Evolutionary conservation across 2,329 filamentous ascomycete species (phyloP), one percentile per base, ranked within the genome.

Genomic region (Trichoderma sp.): DNA sequence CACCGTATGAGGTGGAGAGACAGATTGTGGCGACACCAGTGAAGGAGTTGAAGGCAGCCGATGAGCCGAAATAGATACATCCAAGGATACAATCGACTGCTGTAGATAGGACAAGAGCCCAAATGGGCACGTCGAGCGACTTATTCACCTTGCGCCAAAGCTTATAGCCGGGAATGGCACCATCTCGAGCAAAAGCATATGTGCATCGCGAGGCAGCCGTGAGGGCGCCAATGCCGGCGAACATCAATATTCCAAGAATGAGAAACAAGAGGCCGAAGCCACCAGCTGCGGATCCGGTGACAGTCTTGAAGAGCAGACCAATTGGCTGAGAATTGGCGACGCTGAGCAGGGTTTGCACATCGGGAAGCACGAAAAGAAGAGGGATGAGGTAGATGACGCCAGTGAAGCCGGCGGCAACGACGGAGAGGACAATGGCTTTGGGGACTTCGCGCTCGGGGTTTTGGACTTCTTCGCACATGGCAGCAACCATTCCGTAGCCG

Each of bases 1-100:
- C 84, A 16, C 89, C 91, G 77, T 94, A 94, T 0, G 90, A 92
- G 4, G 89, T 88, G 0, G 88, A 91, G 0, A 94, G 85, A 72
- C 91, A 93, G 76, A 94, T 93, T 5, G 91, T 94, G 1, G 91
- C 92, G 0, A 93, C 91, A 33, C 91, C 91, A 0, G 91, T 94
- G 79, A 94, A 94, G 11, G 88, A 90, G 82, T 91, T 91, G 82
- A 94, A 94, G 0, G 92, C 92, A 0, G 91, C 90, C 0, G 87
- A 86, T 1, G 89, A 92, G 11, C 92, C 92, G 72, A 94, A 93
- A 81, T 92, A 94, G 78, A 94, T 93, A 72, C 92, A 84, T 0
- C 91, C 92, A 0, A 94, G 84, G 13, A 94, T 80, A 73, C 88
- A 91, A 77, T 92, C 89, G 55, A 94, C 87, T 0, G 84, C 76